A percentile compares a stretch with the other conserved stretches of the same genome.
phyloP scores from a whole-genome alignment of 2,329 filamentous ascomycete genomes.

The Leptographium lundbergii region DNA sequence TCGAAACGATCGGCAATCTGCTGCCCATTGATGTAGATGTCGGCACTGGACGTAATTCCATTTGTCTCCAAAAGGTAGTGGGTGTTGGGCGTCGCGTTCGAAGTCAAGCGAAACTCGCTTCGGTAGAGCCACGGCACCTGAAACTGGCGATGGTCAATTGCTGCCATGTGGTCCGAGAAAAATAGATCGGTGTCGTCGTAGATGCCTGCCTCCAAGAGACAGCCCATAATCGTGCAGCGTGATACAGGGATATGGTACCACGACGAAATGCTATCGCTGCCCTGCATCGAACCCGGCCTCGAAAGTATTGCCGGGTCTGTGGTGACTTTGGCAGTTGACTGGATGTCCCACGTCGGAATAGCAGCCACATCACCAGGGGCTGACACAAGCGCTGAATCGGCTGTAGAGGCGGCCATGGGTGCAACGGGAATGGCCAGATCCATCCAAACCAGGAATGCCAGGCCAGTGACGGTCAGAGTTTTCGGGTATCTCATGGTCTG shows the following conservation, averaged over 20 bases:
- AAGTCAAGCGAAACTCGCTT: constrained; percentile 31
- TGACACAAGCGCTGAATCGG: neutral
- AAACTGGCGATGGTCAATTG: constrained; percentile 33
- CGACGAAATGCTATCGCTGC: constrained; percentile 14
- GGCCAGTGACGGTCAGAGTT: neutral
- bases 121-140: constrained; percentile 46
- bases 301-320: constrained; percentile 27
- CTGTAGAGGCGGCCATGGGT: neutral
- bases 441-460: neutral
- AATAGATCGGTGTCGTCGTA: constrained; percentile 42
- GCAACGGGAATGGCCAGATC: neutral
- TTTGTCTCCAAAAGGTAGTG: constrained; percentile 42
- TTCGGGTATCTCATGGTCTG: no score
- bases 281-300: constrained; percentile 17
- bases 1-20: constrained; percentile 32
- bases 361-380: constrained; percentile 16
- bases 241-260: constrained; percentile 37
- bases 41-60: constrained; percentile 46
- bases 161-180: constrained; percentile 34
- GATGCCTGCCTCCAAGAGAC: constrained; percentile 37
- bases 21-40: constrained; percentile 46
- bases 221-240: constrained; percentile 43
- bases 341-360: constrained; percentile 35
- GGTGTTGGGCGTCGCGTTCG: constrained; percentile 7
- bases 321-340: constrained; percentile 27